Evolutionary conservation across 2,329 filamentous ascomycete species (phyloP).

Genomic region (Stachybotrys chlorohalonatus): DNA sequence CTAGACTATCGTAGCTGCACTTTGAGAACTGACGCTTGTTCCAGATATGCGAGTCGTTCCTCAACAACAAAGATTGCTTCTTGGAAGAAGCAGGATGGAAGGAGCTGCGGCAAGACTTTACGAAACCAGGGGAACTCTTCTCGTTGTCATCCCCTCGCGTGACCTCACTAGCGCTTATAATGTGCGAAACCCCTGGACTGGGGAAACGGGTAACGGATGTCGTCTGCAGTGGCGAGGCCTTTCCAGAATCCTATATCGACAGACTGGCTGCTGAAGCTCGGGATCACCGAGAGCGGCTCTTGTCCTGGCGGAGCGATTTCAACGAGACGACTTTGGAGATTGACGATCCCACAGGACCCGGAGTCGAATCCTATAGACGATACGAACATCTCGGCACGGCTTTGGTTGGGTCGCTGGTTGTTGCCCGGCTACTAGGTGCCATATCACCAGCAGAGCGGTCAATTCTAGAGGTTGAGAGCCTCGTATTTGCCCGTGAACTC

Average conservation of each 20-base stretch:
- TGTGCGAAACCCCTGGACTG: neutral
- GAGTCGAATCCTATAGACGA: neutral
- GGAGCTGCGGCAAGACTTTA: neutral
- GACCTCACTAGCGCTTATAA: neutral
- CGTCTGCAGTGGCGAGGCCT: neutral
- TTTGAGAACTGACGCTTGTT: neutral
- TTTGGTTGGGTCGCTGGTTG: neutral
- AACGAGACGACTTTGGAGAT: neutral
- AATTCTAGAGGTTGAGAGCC: neutral
- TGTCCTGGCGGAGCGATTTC: neutral
- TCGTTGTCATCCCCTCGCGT: neutral
- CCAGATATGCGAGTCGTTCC: neutral
- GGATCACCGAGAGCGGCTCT: neutral
- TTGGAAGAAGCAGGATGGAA: neutral
- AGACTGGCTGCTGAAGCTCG: neutral
- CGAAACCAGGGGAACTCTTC: neutral
- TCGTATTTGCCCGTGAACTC: neutral
- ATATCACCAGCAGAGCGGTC: neutral
- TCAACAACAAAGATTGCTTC: neutral
- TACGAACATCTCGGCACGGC: neutral
- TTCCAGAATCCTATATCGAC: neutral
- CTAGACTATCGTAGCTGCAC: neutral
- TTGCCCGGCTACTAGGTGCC: neutral
- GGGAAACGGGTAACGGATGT: neutral
- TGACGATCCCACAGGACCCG: neutral